phyloP scores from a whole-genome alignment of 306 rosid species.

The Rosa lucieae region DNA sequence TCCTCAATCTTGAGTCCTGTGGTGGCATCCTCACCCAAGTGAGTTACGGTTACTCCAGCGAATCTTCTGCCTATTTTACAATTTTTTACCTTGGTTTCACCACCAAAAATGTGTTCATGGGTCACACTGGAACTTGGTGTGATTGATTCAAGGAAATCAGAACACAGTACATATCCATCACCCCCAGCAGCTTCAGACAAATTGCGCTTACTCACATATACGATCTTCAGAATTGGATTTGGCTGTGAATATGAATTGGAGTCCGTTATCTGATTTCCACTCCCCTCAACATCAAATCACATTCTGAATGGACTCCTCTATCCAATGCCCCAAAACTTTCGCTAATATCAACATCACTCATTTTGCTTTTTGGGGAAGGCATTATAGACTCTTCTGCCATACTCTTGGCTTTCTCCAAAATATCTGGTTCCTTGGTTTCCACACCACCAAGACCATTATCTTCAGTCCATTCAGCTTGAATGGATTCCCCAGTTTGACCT shows the following conservation, averaged over 20 bases:
- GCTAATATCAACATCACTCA: slow-evolving; percentile 18
- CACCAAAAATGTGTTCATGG: slow-evolving; percentile 17
- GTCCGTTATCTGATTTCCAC: slow-evolving; percentile 16
- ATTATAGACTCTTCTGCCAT: slow-evolving; percentile 17
- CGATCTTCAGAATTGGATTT: slow-evolving; percentile 6
- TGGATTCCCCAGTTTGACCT: slow-evolving; percentile 24
- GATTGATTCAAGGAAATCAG: slow-evolving; percentile 20
- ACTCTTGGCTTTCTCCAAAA: background rate
- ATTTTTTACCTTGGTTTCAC: slow-evolving; percentile 14
- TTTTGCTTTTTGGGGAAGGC: slow-evolving; percentile 14
- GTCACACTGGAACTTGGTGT: slow-evolving; percentile 19
- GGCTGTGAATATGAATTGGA: background rate
- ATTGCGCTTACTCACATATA: background rate
- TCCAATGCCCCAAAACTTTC: background rate
- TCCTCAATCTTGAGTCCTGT: slow-evolving; percentile 25
- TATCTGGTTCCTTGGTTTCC: slow-evolving; percentile 24
- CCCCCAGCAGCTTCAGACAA: slow-evolving; percentile 15
- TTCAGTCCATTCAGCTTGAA: slow-evolving; percentile 20
- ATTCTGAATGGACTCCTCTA: background rate
- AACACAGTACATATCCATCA: slow-evolving; percentile 6
- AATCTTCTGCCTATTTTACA: slow-evolving; percentile 14
- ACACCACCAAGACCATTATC: slow-evolving; percentile 17
- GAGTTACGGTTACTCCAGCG: slow-evolving; percentile 8
- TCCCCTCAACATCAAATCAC: slow-evolving; percentile 13
- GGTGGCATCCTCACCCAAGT: slow-evolving; percentile 10